These are phyloP conservation scores for Hypoxylon cercidicola DNA, from an alignment of 495 filamentous ascomycete genomes.

Conservation along the genomic window DNA sequence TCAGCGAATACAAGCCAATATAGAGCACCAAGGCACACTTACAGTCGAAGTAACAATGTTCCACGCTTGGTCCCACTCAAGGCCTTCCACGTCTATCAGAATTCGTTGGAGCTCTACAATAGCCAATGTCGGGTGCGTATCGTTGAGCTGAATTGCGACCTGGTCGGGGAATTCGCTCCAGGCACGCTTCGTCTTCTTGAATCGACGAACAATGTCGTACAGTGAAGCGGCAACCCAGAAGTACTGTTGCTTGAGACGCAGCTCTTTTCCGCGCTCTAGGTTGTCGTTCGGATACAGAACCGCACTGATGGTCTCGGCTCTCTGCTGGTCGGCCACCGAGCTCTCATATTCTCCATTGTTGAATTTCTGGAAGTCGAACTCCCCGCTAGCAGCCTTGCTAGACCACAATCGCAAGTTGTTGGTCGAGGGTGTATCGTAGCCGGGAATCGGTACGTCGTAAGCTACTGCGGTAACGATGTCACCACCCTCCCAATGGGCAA, in stretches of 20 bases:
- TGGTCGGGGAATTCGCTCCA: constrained; percentile 95
- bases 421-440: constrained; percentile 86
- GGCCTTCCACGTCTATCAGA: constrained; percentile 84
- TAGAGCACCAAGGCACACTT: constrained; percentile 18
- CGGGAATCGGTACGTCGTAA: constrained; percentile 95
- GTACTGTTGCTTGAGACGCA: constrained; percentile 98
- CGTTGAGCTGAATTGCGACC: constrained; percentile 96
- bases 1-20: constrained; percentile 24
- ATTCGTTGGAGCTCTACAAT: constrained; percentile 96
- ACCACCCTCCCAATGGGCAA: constrained; percentile 85
- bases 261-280: constrained; percentile 94
- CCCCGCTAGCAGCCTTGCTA: constrained; percentile 93
- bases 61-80: constrained; percentile 97
- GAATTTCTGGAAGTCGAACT: constrained; percentile 99
- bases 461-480: constrained; percentile 93
- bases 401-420: constrained; percentile 98
- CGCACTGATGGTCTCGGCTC: constrained; percentile 96
- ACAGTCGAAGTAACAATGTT: constrained; percentile 69
- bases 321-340: constrained; percentile 94
- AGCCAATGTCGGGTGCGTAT: constrained; percentile 96
- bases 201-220: constrained; percentile 93
- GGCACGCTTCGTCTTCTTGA: constrained; percentile 93
- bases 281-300: constrained; percentile 99
- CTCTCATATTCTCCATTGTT: constrained; percentile 98
- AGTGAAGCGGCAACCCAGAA: constrained; percentile 99